Conservation (phyloP, 768 basidiomycete genomes). For the Panaeolus papilionaceus region DNA sequence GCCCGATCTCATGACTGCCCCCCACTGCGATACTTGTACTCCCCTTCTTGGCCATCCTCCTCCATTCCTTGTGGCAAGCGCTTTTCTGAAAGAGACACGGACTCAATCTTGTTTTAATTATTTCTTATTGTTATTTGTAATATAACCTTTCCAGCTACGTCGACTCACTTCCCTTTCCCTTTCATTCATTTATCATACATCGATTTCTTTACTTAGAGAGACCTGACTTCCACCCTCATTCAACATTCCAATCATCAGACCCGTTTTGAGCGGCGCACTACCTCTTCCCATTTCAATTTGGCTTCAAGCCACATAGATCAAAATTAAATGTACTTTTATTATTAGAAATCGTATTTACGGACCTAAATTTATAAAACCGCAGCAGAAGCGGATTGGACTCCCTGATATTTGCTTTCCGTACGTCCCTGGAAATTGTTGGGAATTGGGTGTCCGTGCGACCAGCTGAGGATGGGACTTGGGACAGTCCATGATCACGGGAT, state of each 20-base stretch:
- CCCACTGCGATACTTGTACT: not conserved
- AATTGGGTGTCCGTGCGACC: not conserved
- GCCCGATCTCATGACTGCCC: not conserved
- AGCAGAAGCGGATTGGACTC: constrained; percentile 1
- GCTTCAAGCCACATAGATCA: not conserved
- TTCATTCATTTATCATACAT: constrained; percentile 1
- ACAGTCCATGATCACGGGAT: not conserved
- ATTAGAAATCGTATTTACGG: not conserved
- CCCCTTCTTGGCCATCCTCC: not conserved
- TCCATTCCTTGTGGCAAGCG: not conserved
- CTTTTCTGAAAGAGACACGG: not conserved
- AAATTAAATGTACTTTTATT: constrained; percentile 5
- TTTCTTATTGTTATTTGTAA: not conserved
- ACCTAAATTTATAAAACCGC: not conserved
- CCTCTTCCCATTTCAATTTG: not conserved
- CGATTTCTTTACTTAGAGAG: not conserved
- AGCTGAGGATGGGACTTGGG: not conserved
- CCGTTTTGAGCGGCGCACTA: not conserved
- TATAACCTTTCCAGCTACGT: not conserved
- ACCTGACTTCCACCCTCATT: not conserved
- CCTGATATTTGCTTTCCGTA: too few relatives aligned
- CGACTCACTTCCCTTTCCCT: not conserved
- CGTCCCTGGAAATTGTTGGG: not conserved
- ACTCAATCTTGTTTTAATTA: not conserved
- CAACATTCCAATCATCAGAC: not conserved